phyloP scores from a whole-genome alignment of 2,329 filamentous ascomycete genomes.

The Aspergillus alliaceus region DNA sequence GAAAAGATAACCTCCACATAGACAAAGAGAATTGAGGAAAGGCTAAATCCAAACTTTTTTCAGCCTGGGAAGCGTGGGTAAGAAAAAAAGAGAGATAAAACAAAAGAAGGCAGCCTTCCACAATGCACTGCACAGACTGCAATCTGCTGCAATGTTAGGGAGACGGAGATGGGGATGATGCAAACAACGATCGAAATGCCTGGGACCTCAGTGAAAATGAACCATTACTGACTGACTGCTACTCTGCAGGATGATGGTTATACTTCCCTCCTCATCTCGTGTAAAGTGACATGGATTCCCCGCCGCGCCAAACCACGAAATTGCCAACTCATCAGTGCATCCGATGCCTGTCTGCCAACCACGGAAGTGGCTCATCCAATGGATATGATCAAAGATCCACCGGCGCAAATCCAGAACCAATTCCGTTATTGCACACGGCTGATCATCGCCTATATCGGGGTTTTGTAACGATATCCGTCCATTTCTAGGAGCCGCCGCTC shows the following conservation, averaged over 20 bases:
- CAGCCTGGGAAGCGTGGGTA: neutral
- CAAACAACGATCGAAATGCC: conserved; percentile 10
- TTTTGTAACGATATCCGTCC: neutral
- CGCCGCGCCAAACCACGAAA: conserved; percentile 33
- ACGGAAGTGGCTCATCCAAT: conserved; percentile 18
- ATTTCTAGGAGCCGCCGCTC: neutral
- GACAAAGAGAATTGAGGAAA: neutral
- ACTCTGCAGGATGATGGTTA: neutral
- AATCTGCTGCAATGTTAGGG: conserved; percentile 5
- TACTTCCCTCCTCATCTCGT: conserved; percentile 13
- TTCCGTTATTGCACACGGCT: conserved; percentile 10
- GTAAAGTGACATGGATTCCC: conserved; percentile 50
- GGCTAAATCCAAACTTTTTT: neutral
- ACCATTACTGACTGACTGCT: neutral
- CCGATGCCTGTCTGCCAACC: conserved; percentile 45
- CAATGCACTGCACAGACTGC: conserved; percentile 14
- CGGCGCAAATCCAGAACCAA: conserved; percentile 10
- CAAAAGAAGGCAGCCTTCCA: conserved; percentile 11
- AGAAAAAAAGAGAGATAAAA: neutral
- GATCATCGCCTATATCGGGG: neutral
- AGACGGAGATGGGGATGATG: conserved; percentile 3
- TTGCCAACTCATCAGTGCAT: conserved; percentile 80
- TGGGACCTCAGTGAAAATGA: conserved; percentile 6
- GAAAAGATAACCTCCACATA: neutral
- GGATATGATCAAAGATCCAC: conserved; percentile 10